Evolutionary conservation across 192 early-diverging fungal genomes (phyloP), one percentile per base, ranked within the genome.

Genomic region (Martensiomyces pterosporus): DNA sequence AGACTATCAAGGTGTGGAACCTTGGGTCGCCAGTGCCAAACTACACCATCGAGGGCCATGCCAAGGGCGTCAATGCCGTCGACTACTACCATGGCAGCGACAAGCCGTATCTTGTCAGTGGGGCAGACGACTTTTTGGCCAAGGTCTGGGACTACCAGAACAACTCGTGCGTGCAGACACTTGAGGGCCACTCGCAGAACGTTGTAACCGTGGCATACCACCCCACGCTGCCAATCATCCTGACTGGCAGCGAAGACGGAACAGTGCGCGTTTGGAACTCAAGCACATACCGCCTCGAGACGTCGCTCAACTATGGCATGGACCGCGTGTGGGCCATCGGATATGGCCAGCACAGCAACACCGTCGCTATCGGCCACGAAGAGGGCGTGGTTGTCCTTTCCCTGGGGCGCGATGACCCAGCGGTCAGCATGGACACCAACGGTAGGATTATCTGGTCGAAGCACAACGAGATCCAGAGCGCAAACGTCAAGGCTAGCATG

Each of bases 131-230:
- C 74, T 84, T 90, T 77, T 82, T 84, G 24, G 82, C 90, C 55
- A 97, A 96, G 49, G 86, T 99, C 25, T 99, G 97, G 97, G 97
- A 99, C 65, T 98, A 98, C 66, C 95, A 98, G 62, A 99, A 97
- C 82, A 98, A 96, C 73, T 92, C 91, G 15, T 98, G 95, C 64
- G 94, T 99, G 12, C 93, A 95, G 70, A 99, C 95, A 6, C 81
- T 99, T 45, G 94, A 98, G 71, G 97, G 97, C 7, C 97, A 99
- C 67, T 80, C 88, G 7, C 86, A 96, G 40, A 97, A 99, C 56
- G 93, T 94, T 4, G 90, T 82, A 13, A 83, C 90, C 35, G 89
- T 90, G 8, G 76, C 79, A 8, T 99, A 86, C 79, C 97, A 99
- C 58, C 97, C 97, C 2, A 84, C 87, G n/a, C 76, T 98, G 35